phyloP scores from a whole-genome alignment of 1,139 yeast species.

The Debaryomyces sp. region DNA sequence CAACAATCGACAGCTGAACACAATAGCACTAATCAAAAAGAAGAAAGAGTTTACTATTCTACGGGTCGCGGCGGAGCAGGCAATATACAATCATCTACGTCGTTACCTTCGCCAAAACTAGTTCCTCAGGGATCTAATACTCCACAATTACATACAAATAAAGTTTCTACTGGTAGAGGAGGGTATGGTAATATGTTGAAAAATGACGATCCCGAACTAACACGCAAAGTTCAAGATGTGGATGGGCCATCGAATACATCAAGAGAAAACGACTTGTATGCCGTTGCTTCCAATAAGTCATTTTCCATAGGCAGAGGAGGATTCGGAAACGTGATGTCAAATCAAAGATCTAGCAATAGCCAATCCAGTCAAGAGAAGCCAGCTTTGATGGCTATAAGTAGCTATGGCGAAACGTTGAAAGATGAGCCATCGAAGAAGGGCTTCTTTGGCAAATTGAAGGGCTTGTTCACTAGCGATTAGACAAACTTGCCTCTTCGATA shows the following conservation, averaged over 20 bases:
- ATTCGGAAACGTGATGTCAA: slow-evolving; percentile 47
- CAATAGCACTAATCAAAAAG: slow-evolving; percentile 5
- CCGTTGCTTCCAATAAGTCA: slow-evolving; percentile 42
- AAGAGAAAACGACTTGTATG: slow-evolving; percentile 32
- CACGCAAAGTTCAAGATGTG: slow-evolving; percentile 73
- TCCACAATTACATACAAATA: slow-evolving; percentile 60
- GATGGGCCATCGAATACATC: slow-evolving; percentile 33
- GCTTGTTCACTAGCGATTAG: slow-evolving; percentile 21
- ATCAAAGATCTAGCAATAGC: slow-evolving; percentile 14
- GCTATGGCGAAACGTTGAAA: slow-evolving; percentile 22
- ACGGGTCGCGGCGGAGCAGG: slow-evolving; percentile 87
- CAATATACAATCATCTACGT: slow-evolving; percentile 53
- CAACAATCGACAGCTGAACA: not conserved
- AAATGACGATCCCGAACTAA: slow-evolving; percentile 61
- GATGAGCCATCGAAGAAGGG: slow-evolving; percentile 28
- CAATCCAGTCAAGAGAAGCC: slow-evolving; percentile 12
- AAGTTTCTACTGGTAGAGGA: slow-evolving; percentile 77
- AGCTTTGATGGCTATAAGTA: slow-evolving; percentile 27
- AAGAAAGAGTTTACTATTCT: slow-evolving; percentile 43
- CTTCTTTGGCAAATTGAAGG: slow-evolving; percentile 35
- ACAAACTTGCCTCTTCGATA: not conserved
- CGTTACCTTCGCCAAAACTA: slow-evolving; percentile 54
- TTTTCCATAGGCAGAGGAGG: slow-evolving; percentile 53
- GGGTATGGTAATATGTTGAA: slow-evolving; percentile 79
- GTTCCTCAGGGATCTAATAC: slow-evolving; percentile 66